Evolutionary conservation across 2,329 filamentous ascomycete genomes (phyloP).

Genomic region (Ceratocystiopsis sp.): DNA sequence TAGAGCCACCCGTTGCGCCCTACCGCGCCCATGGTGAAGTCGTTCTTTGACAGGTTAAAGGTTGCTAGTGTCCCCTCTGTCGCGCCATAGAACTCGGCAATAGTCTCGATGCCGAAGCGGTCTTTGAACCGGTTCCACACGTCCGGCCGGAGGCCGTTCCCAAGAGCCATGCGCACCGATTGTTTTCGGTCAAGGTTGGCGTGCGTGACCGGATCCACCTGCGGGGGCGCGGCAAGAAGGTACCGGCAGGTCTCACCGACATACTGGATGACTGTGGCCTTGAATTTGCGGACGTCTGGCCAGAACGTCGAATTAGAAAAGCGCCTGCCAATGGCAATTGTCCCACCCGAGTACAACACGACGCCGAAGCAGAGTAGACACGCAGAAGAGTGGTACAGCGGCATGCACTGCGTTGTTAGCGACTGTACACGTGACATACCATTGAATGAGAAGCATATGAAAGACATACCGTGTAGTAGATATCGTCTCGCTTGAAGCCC

Average conservation of each 20-base stretch:
- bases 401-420: constrained; percentile 48
- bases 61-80: constrained; percentile 54
- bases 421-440: no score
- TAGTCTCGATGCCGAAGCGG: constrained; percentile 56
- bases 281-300: constrained; percentile 51
- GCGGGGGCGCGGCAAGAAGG: constrained; percentile 48
- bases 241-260: constrained; percentile 81
- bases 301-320: constrained; percentile 69
- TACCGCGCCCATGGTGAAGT: constrained; percentile 59
- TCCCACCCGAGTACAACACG: constrained; percentile 41
- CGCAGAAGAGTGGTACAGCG: constrained; percentile 73
- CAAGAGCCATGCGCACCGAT: constrained; percentile 57
- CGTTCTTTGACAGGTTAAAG: constrained; percentile 60
- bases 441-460: no score
- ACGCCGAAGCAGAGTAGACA: constrained; percentile 50
- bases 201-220: constrained; percentile 44
- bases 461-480: constrained; percentile 52
- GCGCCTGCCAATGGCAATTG: constrained; percentile 55
- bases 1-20: constrained; percentile 53
- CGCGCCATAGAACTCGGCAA: constrained; percentile 68
- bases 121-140: constrained; percentile 73
- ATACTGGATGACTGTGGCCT: constrained; percentile 68
- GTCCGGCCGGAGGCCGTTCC: constrained; percentile 73
- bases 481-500: constrained; percentile 41
- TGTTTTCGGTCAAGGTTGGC: constrained; percentile 57